Evolutionary conservation across 176 grass and related monocot genomes (phyloP).

Genomic region (Carex myosuroides): DNA sequence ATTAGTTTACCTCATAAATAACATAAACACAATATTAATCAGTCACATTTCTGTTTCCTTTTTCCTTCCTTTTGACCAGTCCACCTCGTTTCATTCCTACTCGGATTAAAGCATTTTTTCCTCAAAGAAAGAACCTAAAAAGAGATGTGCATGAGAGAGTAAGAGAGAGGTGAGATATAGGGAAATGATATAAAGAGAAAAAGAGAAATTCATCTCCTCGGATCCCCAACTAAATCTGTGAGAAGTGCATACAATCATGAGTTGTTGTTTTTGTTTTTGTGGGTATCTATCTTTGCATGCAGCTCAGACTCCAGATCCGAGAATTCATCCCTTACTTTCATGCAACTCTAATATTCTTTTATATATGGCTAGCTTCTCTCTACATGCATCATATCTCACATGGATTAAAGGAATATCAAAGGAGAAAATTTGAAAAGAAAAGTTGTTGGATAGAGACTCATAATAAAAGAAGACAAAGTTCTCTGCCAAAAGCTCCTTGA

Average conservation of each 20-base stretch:
- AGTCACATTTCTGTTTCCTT: not conserved
- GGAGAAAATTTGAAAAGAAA: conserved; percentile 6
- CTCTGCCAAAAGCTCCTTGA: conserved; percentile 20
- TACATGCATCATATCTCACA: conserved; percentile 7
- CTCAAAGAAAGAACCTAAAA: conserved; percentile 35
- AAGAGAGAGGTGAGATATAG: conserved; percentile 18
- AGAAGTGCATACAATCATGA: conserved; percentile 28
- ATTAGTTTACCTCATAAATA: not conserved
- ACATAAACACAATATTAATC: not conserved
- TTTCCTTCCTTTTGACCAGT: conserved; percentile 38
- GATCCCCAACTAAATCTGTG: conserved; percentile 39
- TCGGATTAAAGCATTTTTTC: conserved; percentile 43
- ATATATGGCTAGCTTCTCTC: not conserved
- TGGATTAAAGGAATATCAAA: conserved; percentile 14
- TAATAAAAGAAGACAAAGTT: conserved; percentile 29
- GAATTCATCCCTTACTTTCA: conserved; percentile 49
- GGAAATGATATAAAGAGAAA: conserved; percentile 25
- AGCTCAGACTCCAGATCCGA: conserved; percentile 37
- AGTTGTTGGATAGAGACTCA: conserved; percentile 18
- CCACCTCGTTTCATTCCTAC: conserved; percentile 26
- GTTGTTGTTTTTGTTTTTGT: conserved; percentile 21
- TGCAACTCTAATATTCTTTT: conserved; percentile 16
- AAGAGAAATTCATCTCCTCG: conserved; percentile 37
- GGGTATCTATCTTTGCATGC: conserved; percentile 30
- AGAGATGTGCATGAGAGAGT: conserved; percentile 14